phyloP scores from a whole-genome alignment of 2,329 filamentous ascomycete genomes.

The Boeremia exigua region DNA sequence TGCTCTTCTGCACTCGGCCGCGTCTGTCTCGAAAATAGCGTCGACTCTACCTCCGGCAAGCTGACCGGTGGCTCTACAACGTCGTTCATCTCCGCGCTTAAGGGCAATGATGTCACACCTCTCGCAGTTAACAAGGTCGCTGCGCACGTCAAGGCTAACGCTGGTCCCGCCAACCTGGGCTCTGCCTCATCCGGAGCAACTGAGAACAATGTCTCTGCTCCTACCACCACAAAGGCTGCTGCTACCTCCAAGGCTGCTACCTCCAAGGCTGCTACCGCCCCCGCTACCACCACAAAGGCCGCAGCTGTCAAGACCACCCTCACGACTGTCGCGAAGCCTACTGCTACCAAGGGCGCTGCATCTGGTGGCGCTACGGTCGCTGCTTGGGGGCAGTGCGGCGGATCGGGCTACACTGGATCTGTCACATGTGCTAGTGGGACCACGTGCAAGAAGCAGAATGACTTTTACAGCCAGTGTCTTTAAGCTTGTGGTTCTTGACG shows the following conservation, averaged over 20 bases:
- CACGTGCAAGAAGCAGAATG: constrained; percentile 49
- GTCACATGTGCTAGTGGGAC: constrained; percentile 48
- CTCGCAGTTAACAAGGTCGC: constrained; percentile 26
- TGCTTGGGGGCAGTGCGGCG: constrained; percentile 55
- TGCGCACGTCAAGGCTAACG: constrained; percentile 25
- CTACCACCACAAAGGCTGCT: not conserved
- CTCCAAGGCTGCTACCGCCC: not conserved
- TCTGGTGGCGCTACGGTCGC: constrained; percentile 25
- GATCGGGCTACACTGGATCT: constrained; percentile 48
- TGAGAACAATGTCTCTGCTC: not conserved
- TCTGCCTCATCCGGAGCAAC: constrained; percentile 1
- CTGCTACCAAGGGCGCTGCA: constrained; percentile 14
- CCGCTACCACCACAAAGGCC: constrained; percentile 10
- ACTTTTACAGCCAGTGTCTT: constrained; percentile 56
- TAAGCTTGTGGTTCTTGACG: not conserved
- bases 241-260: not conserved
- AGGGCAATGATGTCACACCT: constrained; percentile 19
- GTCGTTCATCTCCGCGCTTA: constrained; percentile 22
- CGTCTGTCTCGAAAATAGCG: constrained; percentile 26
- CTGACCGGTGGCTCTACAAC: constrained; percentile 14
- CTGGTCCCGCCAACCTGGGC: constrained; percentile 23
- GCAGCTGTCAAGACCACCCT: constrained; percentile 27
- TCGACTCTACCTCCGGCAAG: constrained; percentile 28
- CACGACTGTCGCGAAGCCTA: constrained; percentile 27
- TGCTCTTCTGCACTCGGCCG: constrained; percentile 28